phyloP scores from a whole-genome alignment of 495 filamentous ascomycete genomes.

The Penicillium ochrochloron region DNA sequence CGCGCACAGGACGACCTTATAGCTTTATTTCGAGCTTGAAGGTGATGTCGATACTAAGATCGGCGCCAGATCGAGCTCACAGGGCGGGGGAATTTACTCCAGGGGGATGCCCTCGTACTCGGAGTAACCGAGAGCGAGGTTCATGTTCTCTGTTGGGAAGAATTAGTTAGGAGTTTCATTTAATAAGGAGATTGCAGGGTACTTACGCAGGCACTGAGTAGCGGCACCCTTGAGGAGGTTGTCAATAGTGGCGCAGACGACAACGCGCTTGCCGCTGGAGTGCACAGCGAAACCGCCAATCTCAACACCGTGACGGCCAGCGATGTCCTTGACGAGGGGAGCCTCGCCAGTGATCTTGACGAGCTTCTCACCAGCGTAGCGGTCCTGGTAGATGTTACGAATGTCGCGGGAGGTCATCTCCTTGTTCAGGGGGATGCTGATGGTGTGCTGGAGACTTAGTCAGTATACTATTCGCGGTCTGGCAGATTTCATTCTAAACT shows the following conservation, averaged over 20 bases:
- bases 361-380: slow-evolving; percentile 92
- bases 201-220: slow-evolving; percentile 90
- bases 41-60: neutral
- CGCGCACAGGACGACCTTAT: slow-evolving; percentile 26
- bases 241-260: slow-evolving; percentile 97
- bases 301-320: slow-evolving; percentile 89
- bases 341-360: slow-evolving; percentile 90
- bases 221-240: slow-evolving; percentile 96
- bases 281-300: slow-evolving; percentile 95
- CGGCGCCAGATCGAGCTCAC: neutral
- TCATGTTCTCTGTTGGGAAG: slow-evolving; percentile 83
- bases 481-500: slow-evolving; percentile 21
- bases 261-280: slow-evolving; percentile 83
- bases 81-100: slow-evolving; percentile 46
- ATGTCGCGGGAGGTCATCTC: slow-evolving; percentile 90
- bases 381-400: slow-evolving; percentile 91
- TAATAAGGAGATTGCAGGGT: slow-evolving; percentile 22
- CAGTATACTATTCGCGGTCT: slow-evolving; percentile 16
- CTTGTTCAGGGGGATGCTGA: slow-evolving; percentile 83
- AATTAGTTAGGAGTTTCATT: slow-evolving; percentile 11
- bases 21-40: slow-evolving; percentile 20
- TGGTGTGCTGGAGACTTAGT: slow-evolving; percentile 64
- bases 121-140: slow-evolving; percentile 87
- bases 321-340: slow-evolving; percentile 85
- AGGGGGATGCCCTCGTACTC: slow-evolving; percentile 92